These are phyloP conservation scores for Trichomonascaceae sp. DNA, from an alignment of 1,139 yeast species.

Conservation along the genomic window DNA sequence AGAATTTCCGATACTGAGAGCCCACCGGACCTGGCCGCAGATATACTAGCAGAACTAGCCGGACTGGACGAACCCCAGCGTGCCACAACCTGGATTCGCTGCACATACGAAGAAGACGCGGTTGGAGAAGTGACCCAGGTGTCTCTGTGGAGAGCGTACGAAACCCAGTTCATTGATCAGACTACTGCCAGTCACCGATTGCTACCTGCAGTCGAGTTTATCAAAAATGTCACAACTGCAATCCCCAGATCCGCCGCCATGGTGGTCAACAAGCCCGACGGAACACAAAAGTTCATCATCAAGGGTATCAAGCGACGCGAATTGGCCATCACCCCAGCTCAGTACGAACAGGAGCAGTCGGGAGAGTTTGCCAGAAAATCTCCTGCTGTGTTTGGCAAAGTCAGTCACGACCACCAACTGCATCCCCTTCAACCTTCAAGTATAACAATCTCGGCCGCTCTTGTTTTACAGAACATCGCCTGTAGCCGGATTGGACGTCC, in stretches of 20 bases:
- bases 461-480: conserved; percentile 28
- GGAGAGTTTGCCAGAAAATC: too few relatives aligned
- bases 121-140: conserved; percentile 90
- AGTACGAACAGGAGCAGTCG: conserved; percentile 4
- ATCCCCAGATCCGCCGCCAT: conserved; percentile 88
- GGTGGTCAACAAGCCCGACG: conserved; percentile 52
- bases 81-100: conserved; percentile 90
- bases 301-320: conserved; percentile 73
- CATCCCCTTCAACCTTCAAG: conserved; percentile 18
- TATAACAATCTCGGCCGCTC: conserved; percentile 24
- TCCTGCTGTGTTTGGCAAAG: too few relatives aligned
- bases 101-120: conserved; percentile 68
- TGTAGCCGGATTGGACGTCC: conserved; percentile 21
- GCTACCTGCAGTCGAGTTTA: conserved; percentile 91
- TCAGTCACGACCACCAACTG: conserved; percentile 4
- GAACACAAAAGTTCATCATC: conserved; percentile 71
- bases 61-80: conserved; percentile 73
- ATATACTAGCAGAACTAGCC: conserved; percentile 48
- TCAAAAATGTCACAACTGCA: conserved; percentile 83
- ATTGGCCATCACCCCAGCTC: conserved; percentile 31
- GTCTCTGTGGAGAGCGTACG: conserved; percentile 92
- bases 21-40: conserved; percentile 57
- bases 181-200: conserved; percentile 38
- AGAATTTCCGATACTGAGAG: conserved; percentile 31
- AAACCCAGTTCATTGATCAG: conserved; percentile 49